These are phyloP conservation scores for Boletus reticulatus DNA, from an alignment of 768 basidiomycete species.

Conservation along the genomic window DNA sequence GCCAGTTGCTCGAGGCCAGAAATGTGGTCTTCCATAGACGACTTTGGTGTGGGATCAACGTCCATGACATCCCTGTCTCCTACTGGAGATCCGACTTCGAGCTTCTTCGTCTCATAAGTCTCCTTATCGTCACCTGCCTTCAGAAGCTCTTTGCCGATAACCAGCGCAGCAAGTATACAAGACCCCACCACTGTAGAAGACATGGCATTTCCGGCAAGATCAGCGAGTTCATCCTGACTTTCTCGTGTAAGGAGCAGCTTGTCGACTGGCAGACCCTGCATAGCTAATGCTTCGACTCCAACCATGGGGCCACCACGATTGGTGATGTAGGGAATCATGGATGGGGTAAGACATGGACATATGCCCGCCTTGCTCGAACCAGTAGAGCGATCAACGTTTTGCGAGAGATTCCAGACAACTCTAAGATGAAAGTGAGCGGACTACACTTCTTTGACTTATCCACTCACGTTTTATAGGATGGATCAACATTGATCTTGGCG, in stretches of 20 bases:
- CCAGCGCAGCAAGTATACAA: conserved; percentile 80
- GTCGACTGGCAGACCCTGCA: conserved; percentile 93
- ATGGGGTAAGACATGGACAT: conserved; percentile 90
- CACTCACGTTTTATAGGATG: conserved; percentile 84
- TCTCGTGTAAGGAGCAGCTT: conserved; percentile 90
- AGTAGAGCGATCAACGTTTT: conserved; percentile 92
- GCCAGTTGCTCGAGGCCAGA: conserved; percentile 69
- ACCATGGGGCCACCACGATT: conserved; percentile 96
- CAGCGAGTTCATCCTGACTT: conserved; percentile 89
- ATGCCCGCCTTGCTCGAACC: conserved; percentile 80
- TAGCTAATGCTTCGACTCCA: conserved; percentile 86
- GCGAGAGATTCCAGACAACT: conserved; percentile 93
- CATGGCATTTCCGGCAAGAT: conserved; percentile 97
- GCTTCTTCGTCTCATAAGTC: conserved; percentile 67
- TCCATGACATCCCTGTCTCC: conserved; percentile 45
- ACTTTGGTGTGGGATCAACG: conserved; percentile 37
- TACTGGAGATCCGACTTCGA: conserved; percentile 28
- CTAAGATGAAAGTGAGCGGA: conserved; percentile 36
- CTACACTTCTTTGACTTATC: neutral
- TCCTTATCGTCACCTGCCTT: conserved; percentile 61
- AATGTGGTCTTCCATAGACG: conserved; percentile 49
- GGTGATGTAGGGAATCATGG: conserved; percentile 96
- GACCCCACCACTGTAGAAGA: conserved; percentile 94
- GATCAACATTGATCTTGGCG: conserved; percentile 77
- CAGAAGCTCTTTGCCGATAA: conserved; percentile 63